Conservation (phyloP, 768 basidiomycete genomes). For the Russula earlei region DNA sequence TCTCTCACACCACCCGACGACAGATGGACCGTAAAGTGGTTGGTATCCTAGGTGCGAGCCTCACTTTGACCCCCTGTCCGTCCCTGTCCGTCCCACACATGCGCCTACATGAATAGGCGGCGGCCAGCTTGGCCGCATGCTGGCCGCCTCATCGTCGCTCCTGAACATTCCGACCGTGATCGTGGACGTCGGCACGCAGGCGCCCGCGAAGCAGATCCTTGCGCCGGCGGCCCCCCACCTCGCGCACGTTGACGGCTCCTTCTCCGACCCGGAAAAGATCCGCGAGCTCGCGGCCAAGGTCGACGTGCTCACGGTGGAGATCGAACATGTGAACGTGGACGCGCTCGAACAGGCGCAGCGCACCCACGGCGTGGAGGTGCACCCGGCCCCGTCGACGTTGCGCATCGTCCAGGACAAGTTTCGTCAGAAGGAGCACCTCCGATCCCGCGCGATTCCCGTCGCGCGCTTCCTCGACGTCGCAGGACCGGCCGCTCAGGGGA, state of each 20-base stretch:
- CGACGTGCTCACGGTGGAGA: slow-evolving; percentile 89
- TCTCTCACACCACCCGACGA: no score
- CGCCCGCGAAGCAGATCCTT: slow-evolving; percentile 85
- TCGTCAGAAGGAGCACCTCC: slow-evolving; percentile 53
- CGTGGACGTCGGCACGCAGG: slow-evolving; percentile 71
- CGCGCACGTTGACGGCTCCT: slow-evolving; percentile 80
- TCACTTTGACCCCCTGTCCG: not conserved
- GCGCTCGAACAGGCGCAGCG: slow-evolving; percentile 56
- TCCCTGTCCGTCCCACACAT: no score
- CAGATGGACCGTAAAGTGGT: slow-evolving; percentile 26
- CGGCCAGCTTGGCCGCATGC: slow-evolving; percentile 96
- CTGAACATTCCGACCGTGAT: slow-evolving; percentile 77
- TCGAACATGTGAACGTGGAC: slow-evolving; percentile 85
- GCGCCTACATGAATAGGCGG: slow-evolving; percentile 52
- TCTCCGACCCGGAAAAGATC: slow-evolving; percentile 72
- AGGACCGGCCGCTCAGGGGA: slow-evolving; percentile 41
- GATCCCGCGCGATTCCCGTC: slow-evolving; percentile 40
- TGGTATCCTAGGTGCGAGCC: slow-evolving; percentile 33
- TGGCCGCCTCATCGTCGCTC: slow-evolving; percentile 80
- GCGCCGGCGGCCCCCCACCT: slow-evolving; percentile 40
- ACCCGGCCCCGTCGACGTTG: slow-evolving; percentile 78
- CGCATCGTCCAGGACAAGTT: slow-evolving; percentile 74
- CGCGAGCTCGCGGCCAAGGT: slow-evolving; percentile 68
- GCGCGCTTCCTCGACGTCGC: slow-evolving; percentile 58
- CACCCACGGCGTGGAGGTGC: slow-evolving; percentile 31